These are phyloP conservation scores for Wickerhamomyces bovis DNA, from an alignment of 805 yeast genomes.

Conservation along the genomic window DNA sequence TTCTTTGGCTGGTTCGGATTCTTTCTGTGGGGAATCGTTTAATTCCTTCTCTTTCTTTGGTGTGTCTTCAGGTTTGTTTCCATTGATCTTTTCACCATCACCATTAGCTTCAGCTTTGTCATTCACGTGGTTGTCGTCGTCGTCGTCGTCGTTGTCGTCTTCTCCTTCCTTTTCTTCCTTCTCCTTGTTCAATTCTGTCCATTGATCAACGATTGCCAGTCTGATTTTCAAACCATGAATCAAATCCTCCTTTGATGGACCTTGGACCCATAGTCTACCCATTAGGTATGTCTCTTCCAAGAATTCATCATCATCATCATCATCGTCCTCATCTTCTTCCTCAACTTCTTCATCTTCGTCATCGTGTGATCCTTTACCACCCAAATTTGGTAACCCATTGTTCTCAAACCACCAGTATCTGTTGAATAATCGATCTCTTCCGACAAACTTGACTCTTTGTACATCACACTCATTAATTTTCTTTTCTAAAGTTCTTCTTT, in stretches of 20 bases:
- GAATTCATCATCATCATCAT: constrained; percentile 41
- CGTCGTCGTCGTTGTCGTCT: constrained; percentile 20
- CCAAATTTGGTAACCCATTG: constrained; percentile 65
- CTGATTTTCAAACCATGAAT: constrained; percentile 28
- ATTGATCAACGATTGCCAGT: constrained; percentile 21
- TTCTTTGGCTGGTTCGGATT: constrained; percentile 6
- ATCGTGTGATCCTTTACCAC: constrained; percentile 23
- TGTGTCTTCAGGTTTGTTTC: neutral
- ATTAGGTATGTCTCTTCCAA: constrained; percentile 57
- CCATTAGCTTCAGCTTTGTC: constrained; percentile 1
- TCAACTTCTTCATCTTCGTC: constrained; percentile 31
- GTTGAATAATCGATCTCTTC: constrained; percentile 78
- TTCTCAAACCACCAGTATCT: constrained; percentile 94
- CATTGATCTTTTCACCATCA: neutral
- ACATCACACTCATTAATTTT: constrained; percentile 64
- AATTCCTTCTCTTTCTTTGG: constrained; percentile 2
- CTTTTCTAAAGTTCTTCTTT: constrained; percentile 51
- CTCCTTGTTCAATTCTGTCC: constrained; percentile 19
- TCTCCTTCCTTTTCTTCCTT: constrained; percentile 12
- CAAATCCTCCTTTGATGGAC: constrained; percentile 56
- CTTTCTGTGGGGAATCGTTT: constrained; percentile 15
- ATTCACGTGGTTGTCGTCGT: too few species aligned
- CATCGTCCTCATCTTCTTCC: constrained; percentile 38
- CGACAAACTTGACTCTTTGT: constrained; percentile 70
- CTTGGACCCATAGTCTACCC: constrained; percentile 90